phyloP scores from a whole-genome alignment of 1,139 yeast species.

The Taphrina pruni region DNA sequence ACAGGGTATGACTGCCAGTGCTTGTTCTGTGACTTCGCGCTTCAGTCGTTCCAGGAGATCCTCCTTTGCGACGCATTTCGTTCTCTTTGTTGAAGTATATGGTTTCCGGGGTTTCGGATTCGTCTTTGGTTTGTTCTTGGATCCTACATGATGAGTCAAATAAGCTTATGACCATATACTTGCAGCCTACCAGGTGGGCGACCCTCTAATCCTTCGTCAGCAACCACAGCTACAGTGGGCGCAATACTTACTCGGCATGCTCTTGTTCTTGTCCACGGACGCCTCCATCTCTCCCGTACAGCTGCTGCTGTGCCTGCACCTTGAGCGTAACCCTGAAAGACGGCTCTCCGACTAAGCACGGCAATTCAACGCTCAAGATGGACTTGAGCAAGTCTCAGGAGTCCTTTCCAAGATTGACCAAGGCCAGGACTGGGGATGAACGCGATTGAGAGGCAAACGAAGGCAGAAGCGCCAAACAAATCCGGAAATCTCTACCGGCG shows the following conservation, averaged over 20 bases:
- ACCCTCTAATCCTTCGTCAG: conserved; percentile 14
- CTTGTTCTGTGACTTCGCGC: conserved; percentile 30
- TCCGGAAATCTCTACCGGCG: conserved; percentile 1
- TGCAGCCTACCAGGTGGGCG: conserved; percentile 15
- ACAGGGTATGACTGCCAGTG: conserved; percentile 28
- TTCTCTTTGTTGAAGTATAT: conserved; percentile 29
- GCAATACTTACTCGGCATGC: conserved; percentile 18
- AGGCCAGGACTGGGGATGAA: too few species aligned
- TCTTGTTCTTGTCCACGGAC: conserved; percentile 16
- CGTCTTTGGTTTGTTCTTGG: conserved; percentile 25
- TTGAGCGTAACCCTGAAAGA: too few species aligned
- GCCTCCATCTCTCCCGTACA: conserved; percentile 1
- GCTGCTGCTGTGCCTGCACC: too few species aligned
- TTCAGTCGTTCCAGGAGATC: conserved; percentile 34
- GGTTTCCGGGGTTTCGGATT: conserved; percentile 37
- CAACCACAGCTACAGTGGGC: neutral
- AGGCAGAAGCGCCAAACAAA: neutral
- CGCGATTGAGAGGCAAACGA: too few species aligned
- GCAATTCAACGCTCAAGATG: too few species aligned
- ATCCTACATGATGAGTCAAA: neutral
- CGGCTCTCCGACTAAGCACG: too few species aligned
- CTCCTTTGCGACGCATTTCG: conserved; percentile 24
- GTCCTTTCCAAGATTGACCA: neutral
- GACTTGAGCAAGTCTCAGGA: neutral
- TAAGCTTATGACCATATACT: too few species aligned